Base-by-base conservation (phyloP, 176 grass and related monocot species). In the Carex parvula region DNA sequence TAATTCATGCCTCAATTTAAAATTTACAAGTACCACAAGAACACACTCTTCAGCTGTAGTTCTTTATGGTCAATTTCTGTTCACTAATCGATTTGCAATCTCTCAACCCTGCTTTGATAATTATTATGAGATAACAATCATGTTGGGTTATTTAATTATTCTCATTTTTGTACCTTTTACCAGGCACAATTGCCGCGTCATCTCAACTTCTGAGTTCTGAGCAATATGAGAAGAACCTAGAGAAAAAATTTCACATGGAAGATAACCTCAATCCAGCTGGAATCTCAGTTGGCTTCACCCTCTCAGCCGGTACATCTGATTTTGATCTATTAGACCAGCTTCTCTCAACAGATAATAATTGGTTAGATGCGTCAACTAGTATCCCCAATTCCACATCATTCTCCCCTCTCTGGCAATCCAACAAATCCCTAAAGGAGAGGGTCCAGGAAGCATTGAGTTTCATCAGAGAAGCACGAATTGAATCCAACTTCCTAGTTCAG, bases 251-350 rank as follows among this genome's bases (percentile, higher is more conserved):
- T 75, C 81, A 86, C 33, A 90, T 92, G 95, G 92, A 93, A 84
- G 92, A 72, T 73, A 89, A 60, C 76, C 82, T 59, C 81, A 84
- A 78, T 87, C 87, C 70, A 66, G 73, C 80, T 17, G 77, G 72
- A 84, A 71, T 86, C 75, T 94, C 88, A 41, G 32, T 87, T 68
- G 84, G 59, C 15, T 59, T 83, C 64, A 80, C 67, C 58, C 15
- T 84, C 6, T 90, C 94, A 0, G 88, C 89, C 66, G 92, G 87
- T 16, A n/a, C 87, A 13, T 81, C 90, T 9, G 92, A 98, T 82
- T 63, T 93, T 85, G 91, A 99, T 86, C 84, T 95, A 74, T 88
- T 99, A 22, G 96, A 99, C 83, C 93, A 91, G 77, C 73, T 99
- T 24, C 91, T 95, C 44, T 82, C 91, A 16, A 57, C 60, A 39